Evolutionary conservation across 176 grass and related monocot species (phyloP).

Genomic region (Eragrostis curvula): DNA sequence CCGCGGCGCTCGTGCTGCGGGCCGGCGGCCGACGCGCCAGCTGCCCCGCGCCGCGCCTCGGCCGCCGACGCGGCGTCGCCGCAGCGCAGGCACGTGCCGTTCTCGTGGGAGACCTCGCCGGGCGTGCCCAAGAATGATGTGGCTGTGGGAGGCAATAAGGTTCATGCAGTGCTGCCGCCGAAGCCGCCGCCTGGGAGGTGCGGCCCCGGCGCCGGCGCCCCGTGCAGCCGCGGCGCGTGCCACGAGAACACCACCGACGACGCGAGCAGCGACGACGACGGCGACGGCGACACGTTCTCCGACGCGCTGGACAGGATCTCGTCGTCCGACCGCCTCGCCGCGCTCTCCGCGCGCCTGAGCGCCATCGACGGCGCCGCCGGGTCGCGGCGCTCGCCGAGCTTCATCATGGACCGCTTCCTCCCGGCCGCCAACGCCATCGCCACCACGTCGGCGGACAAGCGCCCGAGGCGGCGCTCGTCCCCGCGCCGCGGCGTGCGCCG

Average conservation of each 20-base stretch:
- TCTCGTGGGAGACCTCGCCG: slow-evolving; percentile 90
- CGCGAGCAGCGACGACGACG: slow-evolving; percentile 42
- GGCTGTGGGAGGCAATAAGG: not conserved
- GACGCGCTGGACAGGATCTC: slow-evolving; percentile 73
- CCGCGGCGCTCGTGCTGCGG: slow-evolving; percentile 75
- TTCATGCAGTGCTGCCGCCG: slow-evolving; percentile 51
- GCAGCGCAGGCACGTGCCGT: slow-evolving; percentile 70
- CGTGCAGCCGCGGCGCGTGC: not conserved
- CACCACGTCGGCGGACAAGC: slow-evolving; percentile 58
- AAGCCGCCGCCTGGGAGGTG: slow-evolving; percentile 60
- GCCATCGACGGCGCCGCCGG: slow-evolving; percentile 60
- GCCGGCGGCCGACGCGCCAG: slow-evolving; percentile 26
- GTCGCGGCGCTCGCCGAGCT: slow-evolving; percentile 61
- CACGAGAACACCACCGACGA: slow-evolving; percentile 39
- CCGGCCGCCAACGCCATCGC: slow-evolving; percentile 83
- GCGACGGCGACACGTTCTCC: slow-evolving; percentile 55
- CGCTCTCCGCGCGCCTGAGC: slow-evolving; percentile 67
- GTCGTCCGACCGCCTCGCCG: slow-evolving; percentile 66
- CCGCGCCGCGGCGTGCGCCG: slow-evolving; percentile 24
- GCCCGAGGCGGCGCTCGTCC: slow-evolving; percentile 20
- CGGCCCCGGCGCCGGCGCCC: not conserved
- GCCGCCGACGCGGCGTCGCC: slow-evolving; percentile 28
- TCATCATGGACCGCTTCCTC: slow-evolving; percentile 96
- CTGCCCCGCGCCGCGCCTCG: not conserved
- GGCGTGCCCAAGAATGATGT: slow-evolving; percentile 73